phyloP scores from a whole-genome alignment of 352 stramenopile genomes.

The Globisporangium polare region DNA sequence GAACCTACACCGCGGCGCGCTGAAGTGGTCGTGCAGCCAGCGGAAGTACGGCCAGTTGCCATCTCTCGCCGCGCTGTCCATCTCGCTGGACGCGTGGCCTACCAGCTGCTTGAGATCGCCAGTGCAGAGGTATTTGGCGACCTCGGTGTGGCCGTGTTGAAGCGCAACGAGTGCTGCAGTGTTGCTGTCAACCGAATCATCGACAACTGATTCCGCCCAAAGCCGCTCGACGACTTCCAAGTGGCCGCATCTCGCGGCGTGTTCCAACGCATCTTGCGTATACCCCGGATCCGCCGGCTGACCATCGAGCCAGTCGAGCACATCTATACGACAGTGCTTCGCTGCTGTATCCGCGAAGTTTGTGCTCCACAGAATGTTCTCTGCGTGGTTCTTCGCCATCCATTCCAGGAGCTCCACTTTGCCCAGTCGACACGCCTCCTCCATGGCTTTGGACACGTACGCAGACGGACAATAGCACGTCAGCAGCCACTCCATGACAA shows the following conservation, averaged over 20 bases:
- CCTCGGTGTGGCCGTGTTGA: background rate
- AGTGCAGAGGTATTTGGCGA: background rate
- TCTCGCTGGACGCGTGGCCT: background rate
- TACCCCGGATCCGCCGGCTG: background rate
- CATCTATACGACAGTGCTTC: background rate
- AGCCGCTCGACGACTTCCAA: background rate
- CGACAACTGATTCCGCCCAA: background rate
- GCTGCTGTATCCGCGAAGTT: background rate
- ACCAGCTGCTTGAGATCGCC: background rate
- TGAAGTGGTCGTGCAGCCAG: background rate
- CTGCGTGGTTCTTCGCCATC: background rate
- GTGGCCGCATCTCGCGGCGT: background rate
- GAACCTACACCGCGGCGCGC: background rate
- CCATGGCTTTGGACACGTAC: conserved; percentile 4
- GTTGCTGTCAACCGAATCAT: too few relatives aligned
- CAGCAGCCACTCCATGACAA: conserved; percentile 2
- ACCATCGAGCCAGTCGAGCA: background rate
- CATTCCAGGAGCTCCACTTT: background rate
- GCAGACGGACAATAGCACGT: background rate
- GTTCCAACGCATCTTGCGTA: background rate
- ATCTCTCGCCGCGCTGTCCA: background rate
- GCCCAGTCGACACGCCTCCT: conserved; percentile 5
- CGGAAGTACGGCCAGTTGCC: background rate
- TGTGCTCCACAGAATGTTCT: background rate
- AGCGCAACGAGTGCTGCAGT: background rate